phyloP scores from a whole-genome alignment of 768 basidiomycete species.

The Russula dissimulans region DNA sequence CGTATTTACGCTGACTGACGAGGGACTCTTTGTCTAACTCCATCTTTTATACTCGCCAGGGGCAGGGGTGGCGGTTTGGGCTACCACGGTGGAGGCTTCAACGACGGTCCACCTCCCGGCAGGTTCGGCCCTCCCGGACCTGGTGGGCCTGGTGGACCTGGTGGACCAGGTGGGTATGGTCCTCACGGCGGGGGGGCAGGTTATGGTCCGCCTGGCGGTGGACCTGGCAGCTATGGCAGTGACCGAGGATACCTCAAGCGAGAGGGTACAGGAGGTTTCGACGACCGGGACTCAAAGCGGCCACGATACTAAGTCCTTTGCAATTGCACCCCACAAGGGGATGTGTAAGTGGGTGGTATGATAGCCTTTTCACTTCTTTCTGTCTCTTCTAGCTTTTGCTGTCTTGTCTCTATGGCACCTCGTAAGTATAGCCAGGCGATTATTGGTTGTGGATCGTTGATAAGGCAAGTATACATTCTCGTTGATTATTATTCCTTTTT shows the following conservation, averaged over 20 bases:
- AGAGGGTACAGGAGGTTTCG: slow-evolving; percentile 57
- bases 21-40: not conserved
- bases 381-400: slow-evolving; percentile 5
- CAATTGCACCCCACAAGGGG: not conserved
- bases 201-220: slow-evolving; percentile 26
- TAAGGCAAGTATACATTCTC: slow-evolving; percentile 17
- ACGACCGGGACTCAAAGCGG: slow-evolving; percentile 76
- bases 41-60: not conserved
- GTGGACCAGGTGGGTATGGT: slow-evolving; percentile 35
- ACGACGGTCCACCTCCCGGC: slow-evolving; percentile 33
- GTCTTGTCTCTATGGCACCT: not conserved
- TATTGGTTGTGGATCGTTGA: slow-evolving; percentile 1
- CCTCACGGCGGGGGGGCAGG: slow-evolving; percentile 31
- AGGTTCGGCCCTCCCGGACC: slow-evolving; percentile 30
- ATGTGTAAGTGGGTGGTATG: slow-evolving; percentile 16
- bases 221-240: slow-evolving; percentile 31
- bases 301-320: slow-evolving; percentile 49
- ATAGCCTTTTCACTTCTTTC: slow-evolving; percentile 13
- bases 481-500: slow-evolving; percentile 4
- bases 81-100: slow-evolving; percentile 19
- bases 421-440: slow-evolving; percentile 14
- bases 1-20: not conserved
- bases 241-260: slow-evolving; percentile 63
- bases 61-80: slow-evolving; percentile 21
- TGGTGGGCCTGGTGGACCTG: slow-evolving; percentile 29